phyloP scores from a whole-genome alignment of 179 eudicot species.

The Pouteria campechiana region DNA sequence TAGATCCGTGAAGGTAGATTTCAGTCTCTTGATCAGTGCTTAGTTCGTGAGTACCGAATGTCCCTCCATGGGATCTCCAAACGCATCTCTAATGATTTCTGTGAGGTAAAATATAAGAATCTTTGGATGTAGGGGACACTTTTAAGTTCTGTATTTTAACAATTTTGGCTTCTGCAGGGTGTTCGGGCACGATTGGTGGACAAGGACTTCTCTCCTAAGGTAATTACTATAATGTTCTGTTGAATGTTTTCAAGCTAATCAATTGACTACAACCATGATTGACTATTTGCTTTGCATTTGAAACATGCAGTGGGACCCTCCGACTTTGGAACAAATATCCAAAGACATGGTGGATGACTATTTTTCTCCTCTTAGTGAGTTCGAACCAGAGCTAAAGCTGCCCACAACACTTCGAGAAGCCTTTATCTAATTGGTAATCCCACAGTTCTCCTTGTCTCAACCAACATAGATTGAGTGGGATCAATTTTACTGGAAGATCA shows the following conservation, averaged over 20 bases:
- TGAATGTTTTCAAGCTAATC: not conserved
- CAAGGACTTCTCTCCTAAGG: conserved; percentile 82
- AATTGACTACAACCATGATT: not conserved
- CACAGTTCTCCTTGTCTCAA: no score
- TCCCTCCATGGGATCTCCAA: conserved; percentile 60
- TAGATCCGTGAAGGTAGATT: conserved; percentile 86
- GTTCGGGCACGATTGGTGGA: conserved; percentile 78
- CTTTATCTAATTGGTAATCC: conserved; percentile 24
- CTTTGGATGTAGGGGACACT: not conserved
- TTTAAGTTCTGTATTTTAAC: not conserved
- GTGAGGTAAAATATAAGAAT: conserved; percentile 36
- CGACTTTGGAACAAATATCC: conserved; percentile 61
- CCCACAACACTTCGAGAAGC: conserved; percentile 70
- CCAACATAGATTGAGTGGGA: no score
- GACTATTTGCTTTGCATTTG: not conserved
- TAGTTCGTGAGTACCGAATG: conserved; percentile 84
- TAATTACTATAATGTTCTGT: conserved; percentile 8
- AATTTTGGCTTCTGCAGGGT: conserved; percentile 29
- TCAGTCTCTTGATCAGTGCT: conserved; percentile 80
- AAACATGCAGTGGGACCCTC: conserved; percentile 81
- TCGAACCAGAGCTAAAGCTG: conserved; percentile 71
- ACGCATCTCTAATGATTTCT: conserved; percentile 49
- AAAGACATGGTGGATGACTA: conserved; percentile 84
- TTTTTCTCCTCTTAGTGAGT: conserved; percentile 41
- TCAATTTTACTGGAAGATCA: no score